phyloP scores from a whole-genome alignment of 768 basidiomycete species.

The Auriculariales sp. region DNA sequence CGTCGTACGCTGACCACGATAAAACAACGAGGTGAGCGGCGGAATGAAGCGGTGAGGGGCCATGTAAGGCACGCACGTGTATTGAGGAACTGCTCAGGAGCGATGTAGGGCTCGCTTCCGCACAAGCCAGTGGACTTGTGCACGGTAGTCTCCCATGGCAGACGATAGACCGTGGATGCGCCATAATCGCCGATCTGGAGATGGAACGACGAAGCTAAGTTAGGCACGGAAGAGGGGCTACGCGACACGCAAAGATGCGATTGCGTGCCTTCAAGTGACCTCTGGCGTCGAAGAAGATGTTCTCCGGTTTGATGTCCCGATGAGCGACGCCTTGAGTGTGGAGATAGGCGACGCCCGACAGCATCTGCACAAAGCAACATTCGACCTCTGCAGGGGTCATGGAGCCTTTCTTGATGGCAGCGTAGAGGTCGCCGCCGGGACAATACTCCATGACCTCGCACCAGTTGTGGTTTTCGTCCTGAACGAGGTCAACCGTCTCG shows the following conservation, averaged over 20 bases:
- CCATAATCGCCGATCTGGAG: constrained; percentile 92
- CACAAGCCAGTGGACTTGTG: constrained; percentile 96
- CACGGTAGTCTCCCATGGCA: constrained; percentile 95
- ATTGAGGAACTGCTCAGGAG: constrained; percentile 90
- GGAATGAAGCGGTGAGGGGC: constrained; percentile 13
- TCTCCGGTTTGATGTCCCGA: constrained; percentile 96
- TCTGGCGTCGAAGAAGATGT: constrained; percentile 82
- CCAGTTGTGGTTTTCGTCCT: constrained; percentile 93
- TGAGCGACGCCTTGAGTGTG: constrained; percentile 97
- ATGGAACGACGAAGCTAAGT: constrained; percentile 8
- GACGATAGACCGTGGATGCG: constrained; percentile 94
- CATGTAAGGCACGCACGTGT: constrained; percentile 60
- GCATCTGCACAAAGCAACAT: constrained; percentile 94
- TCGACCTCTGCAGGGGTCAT: constrained; percentile 90
- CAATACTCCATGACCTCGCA: constrained; percentile 99
- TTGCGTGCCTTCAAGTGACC: constrained; percentile 76
- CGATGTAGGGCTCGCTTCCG: constrained; percentile 97
- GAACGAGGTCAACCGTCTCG: constrained; percentile 98
- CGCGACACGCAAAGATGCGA: constrained; percentile 3
- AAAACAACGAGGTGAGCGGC: constrained; percentile 19
- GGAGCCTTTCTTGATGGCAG: constrained; percentile 93
- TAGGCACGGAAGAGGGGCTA: too few species aligned
- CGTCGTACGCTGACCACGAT: constrained; percentile 87
- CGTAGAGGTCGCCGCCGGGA: constrained; percentile 94
- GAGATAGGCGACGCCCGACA: constrained; percentile 77